A percentile compares a stretch with the other conserved stretches of the same genome.
phyloP scores from a whole-genome alignment of 1,139 yeast species.

The Yamadazyma mexicana region DNA sequence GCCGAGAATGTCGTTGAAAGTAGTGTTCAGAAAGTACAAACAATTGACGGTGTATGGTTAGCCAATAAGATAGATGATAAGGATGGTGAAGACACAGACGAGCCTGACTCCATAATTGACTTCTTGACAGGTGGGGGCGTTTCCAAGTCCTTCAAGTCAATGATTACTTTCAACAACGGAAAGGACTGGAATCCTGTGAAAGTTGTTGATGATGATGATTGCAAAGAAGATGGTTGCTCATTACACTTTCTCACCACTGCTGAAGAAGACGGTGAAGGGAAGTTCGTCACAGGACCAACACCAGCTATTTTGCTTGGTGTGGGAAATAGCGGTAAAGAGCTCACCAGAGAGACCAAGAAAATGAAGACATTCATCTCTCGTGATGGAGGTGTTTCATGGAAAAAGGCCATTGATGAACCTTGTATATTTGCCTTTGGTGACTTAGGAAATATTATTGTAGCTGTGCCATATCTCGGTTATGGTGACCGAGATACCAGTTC shows the following conservation, averaged over 20 bases:
- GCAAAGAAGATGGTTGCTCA: constrained; percentile 51
- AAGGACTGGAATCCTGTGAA: constrained; percentile 56
- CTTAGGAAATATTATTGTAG: constrained; percentile 73
- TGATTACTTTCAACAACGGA: constrained; percentile 66
- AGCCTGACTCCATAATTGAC: constrained; percentile 24
- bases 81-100: constrained; percentile 16
- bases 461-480: constrained; percentile 43
- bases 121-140: constrained; percentile 26
- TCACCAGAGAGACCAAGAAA: constrained; percentile 22
- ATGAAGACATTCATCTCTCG: constrained; percentile 63
- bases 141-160: constrained; percentile 19
- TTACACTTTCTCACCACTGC: constrained; percentile 54
- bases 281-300: constrained; percentile 60
- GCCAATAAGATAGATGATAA: constrained; percentile 41
- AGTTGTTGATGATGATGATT: constrained; percentile 42
- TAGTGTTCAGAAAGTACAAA: constrained; percentile 52
- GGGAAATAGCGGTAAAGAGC: constrained; percentile 51
- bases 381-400: constrained; percentile 81
- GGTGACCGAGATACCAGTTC: constrained; percentile 17
- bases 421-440: constrained; percentile 71
- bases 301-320: constrained; percentile 70
- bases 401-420: constrained; percentile 53
- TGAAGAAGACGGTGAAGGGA: constrained; percentile 56
- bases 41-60: constrained; percentile 72
- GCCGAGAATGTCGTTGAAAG: constrained; percentile 45